Conservation (phyloP, 805 yeast species). For the Pichia nanzhaoensis region DNA sequence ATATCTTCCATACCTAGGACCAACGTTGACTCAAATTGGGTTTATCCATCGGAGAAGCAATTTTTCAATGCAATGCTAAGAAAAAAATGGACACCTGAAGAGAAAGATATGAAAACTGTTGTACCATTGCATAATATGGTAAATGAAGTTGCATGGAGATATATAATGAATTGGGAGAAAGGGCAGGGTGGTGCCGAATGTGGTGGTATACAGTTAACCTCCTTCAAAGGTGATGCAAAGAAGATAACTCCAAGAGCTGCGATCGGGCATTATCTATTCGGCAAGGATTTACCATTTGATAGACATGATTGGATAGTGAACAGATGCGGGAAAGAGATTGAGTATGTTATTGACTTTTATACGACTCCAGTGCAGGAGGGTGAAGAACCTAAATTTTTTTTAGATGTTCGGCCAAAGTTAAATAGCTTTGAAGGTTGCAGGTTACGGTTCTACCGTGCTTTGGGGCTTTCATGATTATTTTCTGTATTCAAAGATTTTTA, state of each 20-base stretch:
- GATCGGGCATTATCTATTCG: slow-evolving; percentile 50
- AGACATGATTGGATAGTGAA: slow-evolving; percentile 92
- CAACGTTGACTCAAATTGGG: slow-evolving; percentile 65
- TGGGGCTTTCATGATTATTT: slow-evolving; percentile 36
- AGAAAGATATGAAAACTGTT: slow-evolving; percentile 77
- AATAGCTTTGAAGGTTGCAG: slow-evolving; percentile 75
- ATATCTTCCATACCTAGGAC: slow-evolving; percentile 81
- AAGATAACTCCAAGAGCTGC: slow-evolving; percentile 86
- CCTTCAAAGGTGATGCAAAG: slow-evolving; percentile 84
- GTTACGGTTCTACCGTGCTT: slow-evolving; percentile 57
- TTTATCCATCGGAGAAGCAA: slow-evolving; percentile 93
- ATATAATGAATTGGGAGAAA: slow-evolving; percentile 77
- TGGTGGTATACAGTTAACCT: slow-evolving; percentile 79
- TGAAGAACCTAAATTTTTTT: slow-evolving; percentile 50
- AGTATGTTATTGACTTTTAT: slow-evolving; percentile 91
- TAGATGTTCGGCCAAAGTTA: slow-evolving; percentile 91
- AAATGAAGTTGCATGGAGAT: slow-evolving; percentile 88
- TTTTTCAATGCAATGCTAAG: slow-evolving; percentile 91
- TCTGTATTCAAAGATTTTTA: no score
- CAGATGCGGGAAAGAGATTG: slow-evolving; percentile 76
- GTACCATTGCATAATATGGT: slow-evolving; percentile 94
- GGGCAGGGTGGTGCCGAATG: slow-evolving; percentile 53
- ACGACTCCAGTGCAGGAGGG: slow-evolving; percentile 31
- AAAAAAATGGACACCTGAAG: slow-evolving; percentile 79
- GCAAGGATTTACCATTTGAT: slow-evolving; percentile 80